A percentile compares a stretch with the other conserved stretches of the same genome.
These are phyloP conservation scores for Trichosporon asahii DNA, from an alignment of 1,284 basidiomycete genomes.

Conservation along the genomic window DNA sequence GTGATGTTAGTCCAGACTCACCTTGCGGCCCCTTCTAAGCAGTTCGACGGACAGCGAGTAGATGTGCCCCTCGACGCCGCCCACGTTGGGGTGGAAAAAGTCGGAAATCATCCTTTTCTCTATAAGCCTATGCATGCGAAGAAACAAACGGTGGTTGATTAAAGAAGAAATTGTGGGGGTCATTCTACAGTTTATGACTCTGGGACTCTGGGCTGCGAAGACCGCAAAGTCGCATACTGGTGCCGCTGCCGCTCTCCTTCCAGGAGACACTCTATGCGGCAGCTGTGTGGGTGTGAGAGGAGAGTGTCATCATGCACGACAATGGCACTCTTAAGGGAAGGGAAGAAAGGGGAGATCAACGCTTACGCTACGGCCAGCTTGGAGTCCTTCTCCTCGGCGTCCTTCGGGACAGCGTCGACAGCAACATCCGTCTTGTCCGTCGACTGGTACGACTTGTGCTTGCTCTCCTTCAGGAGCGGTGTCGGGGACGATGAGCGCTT, in stretches of 20 bases:
- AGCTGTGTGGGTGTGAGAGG: background rate
- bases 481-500: background rate
- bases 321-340: background rate
- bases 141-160: background rate
- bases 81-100: slow-evolving; percentile 92
- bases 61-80: slow-evolving; percentile 96
- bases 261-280: background rate
- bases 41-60: slow-evolving; percentile 87
- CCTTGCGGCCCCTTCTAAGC: slow-evolving; percentile 79
- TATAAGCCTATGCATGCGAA: slow-evolving; percentile 27
- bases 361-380: slow-evolving; percentile 30
- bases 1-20: too few relatives aligned
- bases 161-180: background rate
- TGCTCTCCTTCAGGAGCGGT: slow-evolving; percentile 8
- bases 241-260: background rate
- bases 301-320: too few relatives aligned
- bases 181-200: background rate
- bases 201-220: too few relatives aligned
- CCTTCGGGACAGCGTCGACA: slow-evolving; percentile 10
- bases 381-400: slow-evolving; percentile 17
- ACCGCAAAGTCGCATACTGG: background rate
- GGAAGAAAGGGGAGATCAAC: slow-evolving; percentile 5
- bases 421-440: slow-evolving; percentile 7
- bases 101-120: slow-evolving; percentile 75
- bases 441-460: slow-evolving; percentile 15